Base-by-base conservation (phyloP, 1,284 basidiomycete genomes). In the Trichosporon faecale region DNA sequence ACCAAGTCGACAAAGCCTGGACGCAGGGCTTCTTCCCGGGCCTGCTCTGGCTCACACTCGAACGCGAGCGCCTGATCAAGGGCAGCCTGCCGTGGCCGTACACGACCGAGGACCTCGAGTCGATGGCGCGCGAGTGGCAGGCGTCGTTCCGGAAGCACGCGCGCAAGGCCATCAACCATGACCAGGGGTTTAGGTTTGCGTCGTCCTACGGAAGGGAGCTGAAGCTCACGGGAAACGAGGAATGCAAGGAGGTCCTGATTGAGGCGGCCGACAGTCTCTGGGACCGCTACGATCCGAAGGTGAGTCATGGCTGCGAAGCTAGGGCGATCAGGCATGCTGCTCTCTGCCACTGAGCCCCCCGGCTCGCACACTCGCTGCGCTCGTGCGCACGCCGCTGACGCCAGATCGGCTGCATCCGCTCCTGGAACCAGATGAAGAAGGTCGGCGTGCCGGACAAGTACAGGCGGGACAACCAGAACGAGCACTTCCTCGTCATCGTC, bases 11-110 rank as follows among this genome's bases (percentile, higher is more conserved):
- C 16, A 74, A 69, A 12, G 68, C 76, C 1, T 80, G 78, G 79
- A 81, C 80, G 5, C 75, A 80, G 55, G 80, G 79, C 3, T 80
- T 79, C 76, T 80, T 79, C 66, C 76, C 77, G n/a, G 79, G 77
- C 21, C 69, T 77, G 4, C 67, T 81, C 3, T 81, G 80, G 80
- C 70, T 78, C 1, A 65, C 79, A 2, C 75, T 74, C 9, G 78
- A 80, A 67, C 76, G 79, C 29, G 35, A 67, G 7, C 65, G 69
- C 2, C 75, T 80, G 2, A 61, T 75, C 2, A 76, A 76, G 0
- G 64, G 46, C 3, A 66, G 72, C 1, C 67, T 79, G 27, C 73
- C 70, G 6, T 23, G 67, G 3, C 65, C 64, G 9, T 78, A 77
- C 66, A 61, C 67, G 23, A 71, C 73, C 31, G 73, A 76, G 5